Base-by-base conservation (phyloP, 495 filamentous ascomycete species). In the Penicillium steckii region DNA sequence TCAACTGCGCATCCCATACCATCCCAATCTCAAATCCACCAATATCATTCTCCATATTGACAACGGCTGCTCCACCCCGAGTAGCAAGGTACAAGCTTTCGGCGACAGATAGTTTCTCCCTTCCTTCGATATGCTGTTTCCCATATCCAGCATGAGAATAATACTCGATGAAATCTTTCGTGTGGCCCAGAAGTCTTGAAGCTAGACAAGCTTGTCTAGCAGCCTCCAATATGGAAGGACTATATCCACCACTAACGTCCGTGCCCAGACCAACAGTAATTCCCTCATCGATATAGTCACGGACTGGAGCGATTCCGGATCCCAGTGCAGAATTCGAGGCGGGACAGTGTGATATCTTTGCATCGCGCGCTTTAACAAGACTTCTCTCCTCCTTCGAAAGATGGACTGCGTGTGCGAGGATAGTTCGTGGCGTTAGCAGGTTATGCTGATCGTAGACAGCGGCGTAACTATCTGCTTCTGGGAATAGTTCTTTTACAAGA, bases 21-120 rank as follows among this genome's bases (percentile, higher is more conserved):
- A 83, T 93, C 18, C 90, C 91, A 0, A 85, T 79, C 51, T 86
- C 88, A 70, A 96, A 95, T 6, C 70, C 80, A 3, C 91, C 91
- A 13, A 96, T 77, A 53, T 74, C 81, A 6, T 75, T 75, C 23
- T 74, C 79, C 46, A 96, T 69, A 29, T 88, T 87, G 0, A 95
- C 75, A 33, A 91, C 88, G 47, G 81, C 71, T 0, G 92, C 92
- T 0, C 92, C 92, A 7, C 92, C 92, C n/a, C 76, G 69, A n/a
- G 92, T 96, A 0, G 88, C 92, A 0, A 97, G 76, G 60, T 89
- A 96, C 44, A 98, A 61, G 17, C 81, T 90, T 68, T 98, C 93
- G 48, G 89, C 86, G 10, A 95, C 84, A 46, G 77, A 82, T 27
- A 97, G 62, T 59, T 90, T 91, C 19, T 68, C 53, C 10, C 45